Evolutionary conservation across 306 rosid species (phyloP).

Genomic region (Prosopis cineraria): DNA sequence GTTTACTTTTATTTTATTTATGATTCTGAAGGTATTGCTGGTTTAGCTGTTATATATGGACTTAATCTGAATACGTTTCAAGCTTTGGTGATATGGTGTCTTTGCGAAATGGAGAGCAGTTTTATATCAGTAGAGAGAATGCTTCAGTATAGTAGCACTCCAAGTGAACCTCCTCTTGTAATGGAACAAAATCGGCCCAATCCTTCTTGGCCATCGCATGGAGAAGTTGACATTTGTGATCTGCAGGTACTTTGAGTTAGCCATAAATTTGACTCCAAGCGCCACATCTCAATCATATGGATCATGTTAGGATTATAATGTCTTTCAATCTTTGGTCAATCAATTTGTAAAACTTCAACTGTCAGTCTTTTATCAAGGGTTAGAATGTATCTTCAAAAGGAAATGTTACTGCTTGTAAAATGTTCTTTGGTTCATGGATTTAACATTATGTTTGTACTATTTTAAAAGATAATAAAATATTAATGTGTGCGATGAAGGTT

Average conservation of each 20-base stretch:
- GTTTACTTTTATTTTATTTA: neutral
- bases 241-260: conserved; percentile 50
- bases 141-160: conserved; percentile 54
- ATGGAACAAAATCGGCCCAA: conserved; percentile 53
- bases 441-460: neutral
- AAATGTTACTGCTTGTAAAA: neutral
- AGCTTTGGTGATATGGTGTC: conserved; percentile 48
- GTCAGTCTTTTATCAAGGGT: neutral
- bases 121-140: conserved; percentile 80
- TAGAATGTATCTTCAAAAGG: no score
- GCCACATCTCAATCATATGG: neutral
- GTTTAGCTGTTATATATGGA: conserved; percentile 72
- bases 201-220: conserved; percentile 59
- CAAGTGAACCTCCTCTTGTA: conserved; percentile 68
- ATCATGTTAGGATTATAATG: neutral
- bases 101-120: conserved; percentile 60
- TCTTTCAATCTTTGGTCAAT: neutral
- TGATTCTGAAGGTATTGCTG: conserved; percentile 57
- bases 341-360: neutral
- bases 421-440: neutral
- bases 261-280: no score
- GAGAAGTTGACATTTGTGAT: conserved; percentile 59
- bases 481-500: conserved; percentile 7
- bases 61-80: conserved; percentile 61
- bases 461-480: no score